Base-by-base conservation (phyloP, 805 yeast species). In the Starmerella floricola region DNA sequence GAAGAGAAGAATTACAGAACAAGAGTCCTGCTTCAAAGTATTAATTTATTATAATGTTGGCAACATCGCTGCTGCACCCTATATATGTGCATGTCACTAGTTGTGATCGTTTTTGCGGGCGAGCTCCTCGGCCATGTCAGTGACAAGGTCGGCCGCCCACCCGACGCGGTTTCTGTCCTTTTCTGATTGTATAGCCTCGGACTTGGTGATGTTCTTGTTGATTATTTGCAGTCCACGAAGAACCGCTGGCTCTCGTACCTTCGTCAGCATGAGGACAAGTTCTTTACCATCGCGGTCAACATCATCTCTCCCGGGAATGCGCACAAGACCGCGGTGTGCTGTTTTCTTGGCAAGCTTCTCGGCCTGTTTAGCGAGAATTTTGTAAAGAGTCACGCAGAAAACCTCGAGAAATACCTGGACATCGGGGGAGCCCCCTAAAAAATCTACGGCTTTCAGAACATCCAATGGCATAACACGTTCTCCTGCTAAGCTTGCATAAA, bases 401-500 rank as follows among this genome's bases (percentile, higher is more conserved):
- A 85, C 69, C 55, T 88, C 95, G 49, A 84, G 46, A 53, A 88
- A 84, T 17, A 85, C 59, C 30, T 68, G 68, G 2, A 77, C 68
- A 48, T 83, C 87, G 0, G 70, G 54, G 18, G 69, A 67, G 0
- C 77, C 73, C 0, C 85, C 73, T 43, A 87, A 60, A 45, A 87
- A 78, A 51, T 88, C 81, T 26, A 83, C 72, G 6, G 76, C 76
- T 50, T 80, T 74, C 49, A 91, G 67, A 2, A 81, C 62, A 54
- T 83, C 87, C 36, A 91, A 64, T 2, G 85, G 76, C 46, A 88
- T 64, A 0, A 78, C 69, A 1, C 81, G 83, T 53, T 82, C 85
- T 2, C 81, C 76, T 15, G 87, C 71, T 34, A 91, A 57, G 38
- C 64, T 66, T 0, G 95, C 97, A 54, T 74, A 91, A 49, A 91